Evolutionary conservation across 2,329 filamentous ascomycete genomes (phyloP).

Genomic region (Fusarium tuaranense): DNA sequence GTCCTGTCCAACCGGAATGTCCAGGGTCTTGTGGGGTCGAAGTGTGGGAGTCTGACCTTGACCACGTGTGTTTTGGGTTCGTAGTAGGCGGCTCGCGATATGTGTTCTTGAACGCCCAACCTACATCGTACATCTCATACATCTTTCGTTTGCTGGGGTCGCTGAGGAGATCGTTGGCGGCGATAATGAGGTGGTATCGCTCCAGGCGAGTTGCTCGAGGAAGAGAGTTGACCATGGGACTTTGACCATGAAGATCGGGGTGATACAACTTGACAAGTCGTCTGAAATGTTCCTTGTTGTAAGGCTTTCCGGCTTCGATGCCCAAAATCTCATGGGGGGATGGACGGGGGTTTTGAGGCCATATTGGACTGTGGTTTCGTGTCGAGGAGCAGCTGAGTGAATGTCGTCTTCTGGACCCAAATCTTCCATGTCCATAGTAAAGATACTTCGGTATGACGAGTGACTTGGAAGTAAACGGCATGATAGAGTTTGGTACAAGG

Average conservation of each 20-base stretch:
- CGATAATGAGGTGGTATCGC: background rate
- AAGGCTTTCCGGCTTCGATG: background rate
- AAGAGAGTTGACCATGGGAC: background rate
- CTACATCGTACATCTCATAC: background rate
- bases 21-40: background rate
- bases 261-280: background rate
- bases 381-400: background rate
- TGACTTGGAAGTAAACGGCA: background rate
- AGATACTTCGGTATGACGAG: background rate
- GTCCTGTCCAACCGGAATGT: background rate
- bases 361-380: background rate
- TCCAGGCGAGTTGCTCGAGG: background rate
- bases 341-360: background rate
- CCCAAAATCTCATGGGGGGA: background rate
- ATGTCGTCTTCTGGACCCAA: background rate
- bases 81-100: too few relatives aligned
- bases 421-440: background rate
- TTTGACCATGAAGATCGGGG: background rate
- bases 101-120: background rate
- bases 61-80: background rate
- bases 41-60: background rate
- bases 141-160: background rate
- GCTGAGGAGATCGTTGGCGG: conserved; percentile 2
- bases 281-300: background rate
- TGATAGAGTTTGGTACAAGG: background rate